phyloP scores from a whole-genome alignment of 345 rosid species.

The Gossypium thurberi region DNA sequence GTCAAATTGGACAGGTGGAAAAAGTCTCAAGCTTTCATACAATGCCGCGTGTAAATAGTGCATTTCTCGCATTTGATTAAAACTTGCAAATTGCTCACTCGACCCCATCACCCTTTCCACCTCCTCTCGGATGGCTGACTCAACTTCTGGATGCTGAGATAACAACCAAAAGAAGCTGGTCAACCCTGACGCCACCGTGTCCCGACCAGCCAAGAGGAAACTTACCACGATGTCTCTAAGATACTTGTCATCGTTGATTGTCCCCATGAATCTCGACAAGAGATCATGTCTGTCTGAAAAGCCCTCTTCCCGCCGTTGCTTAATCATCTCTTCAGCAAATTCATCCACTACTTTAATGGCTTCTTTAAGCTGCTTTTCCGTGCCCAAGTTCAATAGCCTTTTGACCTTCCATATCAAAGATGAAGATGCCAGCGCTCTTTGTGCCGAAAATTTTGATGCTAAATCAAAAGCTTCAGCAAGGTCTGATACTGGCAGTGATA shows the following conservation, averaged over 20 bases:
- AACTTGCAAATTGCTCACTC: slow-evolving; percentile 16
- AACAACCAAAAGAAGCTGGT: slow-evolving; percentile 63
- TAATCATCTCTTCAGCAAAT: slow-evolving; percentile 41
- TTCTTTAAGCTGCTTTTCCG: slow-evolving; percentile 48
- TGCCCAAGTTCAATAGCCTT: slow-evolving; percentile 43
- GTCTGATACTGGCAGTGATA: slow-evolving; percentile 38
- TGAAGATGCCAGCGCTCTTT: slow-evolving; percentile 39
- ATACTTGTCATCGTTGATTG: slow-evolving; percentile 43
- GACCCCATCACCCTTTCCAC: slow-evolving; percentile 33
- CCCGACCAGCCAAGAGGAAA: slow-evolving; percentile 71
- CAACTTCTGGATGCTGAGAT: slow-evolving; percentile 40
- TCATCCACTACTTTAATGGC: slow-evolving; percentile 40
- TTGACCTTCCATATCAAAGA: slow-evolving; percentile 51
- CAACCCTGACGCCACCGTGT: slow-evolving; percentile 61
- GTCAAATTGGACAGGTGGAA: slow-evolving; percentile 75
- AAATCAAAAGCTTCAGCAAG: slow-evolving; percentile 56
- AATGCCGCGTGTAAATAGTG: slow-evolving; percentile 54
- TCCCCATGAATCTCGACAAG: slow-evolving; percentile 58
- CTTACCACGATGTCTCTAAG: slow-evolving; percentile 62
- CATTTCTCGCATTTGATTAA: slow-evolving; percentile 41
- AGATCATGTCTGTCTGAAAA: slow-evolving; percentile 34
- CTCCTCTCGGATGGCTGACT: slow-evolving; percentile 42
- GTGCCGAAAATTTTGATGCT: slow-evolving; percentile 47
- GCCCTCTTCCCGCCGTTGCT: slow-evolving; percentile 34
- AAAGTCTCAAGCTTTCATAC: slow-evolving; percentile 54